These are phyloP conservation scores for Cladosporium phlei DNA, from an alignment of 2,329 filamentous ascomycete genomes.

Conservation along the genomic window DNA sequence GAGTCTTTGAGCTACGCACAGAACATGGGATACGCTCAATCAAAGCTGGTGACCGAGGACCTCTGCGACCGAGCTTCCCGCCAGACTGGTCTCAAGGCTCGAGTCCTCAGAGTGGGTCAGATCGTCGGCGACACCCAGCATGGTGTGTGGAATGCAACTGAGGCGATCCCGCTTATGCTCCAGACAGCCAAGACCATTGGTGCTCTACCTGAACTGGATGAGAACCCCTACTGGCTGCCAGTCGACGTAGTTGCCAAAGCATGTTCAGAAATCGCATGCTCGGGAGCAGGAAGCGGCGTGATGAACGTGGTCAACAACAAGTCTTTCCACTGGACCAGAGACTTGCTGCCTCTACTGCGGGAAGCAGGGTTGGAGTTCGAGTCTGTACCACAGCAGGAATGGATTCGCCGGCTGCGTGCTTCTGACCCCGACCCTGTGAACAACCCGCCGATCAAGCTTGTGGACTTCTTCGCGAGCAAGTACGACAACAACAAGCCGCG, in stretches of 20 bases:
- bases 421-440: constrained; percentile 39
- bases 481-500: constrained; percentile 32
- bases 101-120: constrained; percentile 37
- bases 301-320: constrained; percentile 41
- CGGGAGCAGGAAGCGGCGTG: constrained; percentile 20
- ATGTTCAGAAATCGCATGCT: constrained; percentile 28
- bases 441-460: constrained; percentile 31
- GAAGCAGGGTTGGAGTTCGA: constrained; percentile 43
- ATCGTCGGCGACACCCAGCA: constrained; percentile 45
- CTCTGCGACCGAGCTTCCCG: constrained; percentile 34
- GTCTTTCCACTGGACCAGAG: constrained; percentile 48
- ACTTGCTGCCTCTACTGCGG: constrained; percentile 50
- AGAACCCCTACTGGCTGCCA: constrained; percentile 39
- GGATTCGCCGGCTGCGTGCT: constrained; percentile 42
- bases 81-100: constrained; percentile 20
- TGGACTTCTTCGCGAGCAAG: constrained; percentile 30
- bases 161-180: constrained; percentile 49
- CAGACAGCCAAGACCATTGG: constrained; percentile 44
- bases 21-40: constrained; percentile 14
- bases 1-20: constrained; percentile 3
- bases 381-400: constrained; percentile 41
- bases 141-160: constrained; percentile 48
- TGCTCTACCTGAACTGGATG: constrained; percentile 42
- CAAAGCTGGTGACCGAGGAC: constrained; percentile 13
- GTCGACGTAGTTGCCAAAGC: constrained; percentile 40